Conservation (phyloP, 257 asterid species). For the Salvia rosmarinus region DNA sequence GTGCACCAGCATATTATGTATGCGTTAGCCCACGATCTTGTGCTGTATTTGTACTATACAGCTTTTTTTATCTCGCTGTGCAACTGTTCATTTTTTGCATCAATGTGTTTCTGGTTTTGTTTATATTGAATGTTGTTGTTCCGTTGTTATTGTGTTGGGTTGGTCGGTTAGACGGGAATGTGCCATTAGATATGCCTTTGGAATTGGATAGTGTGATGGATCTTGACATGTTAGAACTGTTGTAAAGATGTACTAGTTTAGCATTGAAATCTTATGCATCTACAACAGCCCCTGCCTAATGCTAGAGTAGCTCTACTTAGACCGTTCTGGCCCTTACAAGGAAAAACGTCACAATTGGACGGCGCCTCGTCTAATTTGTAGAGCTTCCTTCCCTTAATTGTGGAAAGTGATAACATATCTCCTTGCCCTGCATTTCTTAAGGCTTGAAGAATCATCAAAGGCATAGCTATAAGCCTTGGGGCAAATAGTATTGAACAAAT, state of each 20-base stretch:
- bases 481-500: constrained; percentile 88
- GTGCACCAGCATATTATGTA: neutral
- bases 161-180: neutral
- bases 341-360: neutral
- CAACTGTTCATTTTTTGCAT: neutral
- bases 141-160: neutral
- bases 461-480: constrained; percentile 91
- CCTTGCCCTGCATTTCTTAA: constrained; percentile 80
- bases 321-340: neutral
- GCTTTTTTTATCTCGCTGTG: neutral
- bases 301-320: constrained; percentile 1
- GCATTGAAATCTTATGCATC: neutral
- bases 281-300: neutral
- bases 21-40: neutral
- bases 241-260: neutral
- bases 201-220: too few species aligned
- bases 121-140: neutral
- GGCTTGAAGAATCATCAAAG: constrained; percentile 85
- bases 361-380: too few species aligned
- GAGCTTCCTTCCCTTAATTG: constrained; percentile 35
- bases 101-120: neutral
- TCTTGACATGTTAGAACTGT: neutral
- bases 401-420: constrained; percentile 77
- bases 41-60: neutral
- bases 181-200: too few species aligned